Conservation (phyloP, 176 grass and related monocot species). For the Carex scoparia region DNA sequence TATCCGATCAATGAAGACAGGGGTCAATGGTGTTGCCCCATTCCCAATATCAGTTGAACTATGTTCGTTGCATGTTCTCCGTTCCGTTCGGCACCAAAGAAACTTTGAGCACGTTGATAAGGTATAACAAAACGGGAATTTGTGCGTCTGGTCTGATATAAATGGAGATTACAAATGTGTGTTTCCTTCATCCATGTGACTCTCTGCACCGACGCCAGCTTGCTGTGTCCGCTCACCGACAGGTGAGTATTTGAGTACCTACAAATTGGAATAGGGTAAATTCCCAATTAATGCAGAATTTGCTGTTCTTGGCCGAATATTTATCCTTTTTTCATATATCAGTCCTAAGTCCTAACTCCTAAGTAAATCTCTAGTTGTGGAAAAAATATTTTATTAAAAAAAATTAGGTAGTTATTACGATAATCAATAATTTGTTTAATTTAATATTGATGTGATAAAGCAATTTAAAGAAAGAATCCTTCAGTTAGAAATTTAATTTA, state of each 20-base stretch:
- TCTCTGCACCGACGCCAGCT: slow-evolving; percentile 32
- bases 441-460: too few relatives aligned
- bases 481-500: too few relatives aligned
- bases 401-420: too few relatives aligned
- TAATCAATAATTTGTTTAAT: too few relatives aligned
- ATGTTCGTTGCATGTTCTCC: not conserved
- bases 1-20: not conserved
- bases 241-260: not conserved
- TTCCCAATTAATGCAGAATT: not conserved
- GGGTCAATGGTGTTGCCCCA: not conserved
- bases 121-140: not conserved
- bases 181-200: not conserved
- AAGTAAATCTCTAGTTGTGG: too few relatives aligned
- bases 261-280: not conserved
- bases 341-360: too few relatives aligned
- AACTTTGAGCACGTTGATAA: not conserved
- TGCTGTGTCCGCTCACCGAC: slow-evolving; percentile 1
- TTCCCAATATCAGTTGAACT: not conserved
- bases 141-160: not conserved
- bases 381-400: too few relatives aligned
- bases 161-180: not conserved
- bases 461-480: too few relatives aligned
- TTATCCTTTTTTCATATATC: too few relatives aligned
- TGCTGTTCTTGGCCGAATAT: not conserved
- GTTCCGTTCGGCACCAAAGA: not conserved